Base-by-base conservation (phyloP, 352 stramenopile genomes). In the Pythium aphanidermatum region DNA sequence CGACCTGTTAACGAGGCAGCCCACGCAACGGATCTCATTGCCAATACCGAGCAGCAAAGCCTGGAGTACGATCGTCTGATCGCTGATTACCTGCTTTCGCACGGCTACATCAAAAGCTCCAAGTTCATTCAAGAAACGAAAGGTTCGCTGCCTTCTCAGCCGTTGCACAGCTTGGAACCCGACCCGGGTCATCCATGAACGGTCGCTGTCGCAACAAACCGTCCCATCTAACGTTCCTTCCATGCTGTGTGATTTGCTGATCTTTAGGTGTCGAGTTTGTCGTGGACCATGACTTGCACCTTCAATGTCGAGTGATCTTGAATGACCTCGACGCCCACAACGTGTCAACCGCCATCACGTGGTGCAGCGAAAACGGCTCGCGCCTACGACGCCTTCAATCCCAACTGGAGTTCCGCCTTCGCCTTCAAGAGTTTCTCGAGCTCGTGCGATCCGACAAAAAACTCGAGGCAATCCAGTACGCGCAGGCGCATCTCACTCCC, bases 381-480 rank as follows among this genome's bases (percentile, higher is more conserved):
- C 73, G 80, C 3, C 48, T 92, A 23, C 73, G 80, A 30, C 77
- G 80, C 13, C 46, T 92, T 13, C 69, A 80, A 39, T 89, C 80
- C 5, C 59, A 55, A 16, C 35, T 92, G n/a, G 76, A 89, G 42
- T 88, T 92, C 29, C 71, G 74, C 8, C 36, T 92, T 25, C 65
- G 80, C 7, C 41, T 90, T 23, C 80, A 92, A 50, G 73, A 83
- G 45, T 86, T 90, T 50, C 58, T 92, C 17, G 80, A 90, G 48
- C 58, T 83, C n/a, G 74, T 90, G n/a, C 80, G 80, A 37, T 64
- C 65, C 3, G 65, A 66, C 39, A 78, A 87, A 47, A 70, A 70
- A 9, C 54, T 90, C n/a, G 70, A 86, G 17, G 80, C 80, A 17
- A 68, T 92, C 12, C 51, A 85, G 26, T 86, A 90, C 24, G 80